Base-by-base conservation (phyloP, 2,329 filamentous ascomycete species). In the Trichoderma sp. region DNA sequence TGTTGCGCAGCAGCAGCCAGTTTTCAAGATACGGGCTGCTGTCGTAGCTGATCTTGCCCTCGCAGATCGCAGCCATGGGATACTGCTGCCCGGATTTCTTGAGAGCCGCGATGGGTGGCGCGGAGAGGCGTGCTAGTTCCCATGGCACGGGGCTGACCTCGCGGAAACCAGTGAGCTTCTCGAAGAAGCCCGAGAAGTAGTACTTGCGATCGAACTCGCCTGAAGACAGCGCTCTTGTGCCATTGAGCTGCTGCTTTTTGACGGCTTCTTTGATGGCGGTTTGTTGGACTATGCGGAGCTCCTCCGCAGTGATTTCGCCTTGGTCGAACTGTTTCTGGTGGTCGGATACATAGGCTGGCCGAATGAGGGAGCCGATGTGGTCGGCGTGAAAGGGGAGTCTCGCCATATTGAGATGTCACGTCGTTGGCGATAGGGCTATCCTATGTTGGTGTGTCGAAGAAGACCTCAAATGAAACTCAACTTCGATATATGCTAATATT, bases 331-430 rank as follows among this genome's bases (percentile, higher is more conserved):
- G 77, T 11, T 79, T 77, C 75, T 84, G 82, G 65, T 89, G 89
- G 64, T 90, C 86, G 16, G 93, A 86, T 31, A 94, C 88, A 69
- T 88, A 84, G 71, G 90, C 83, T 1, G 93, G 92, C 38, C 93
- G 91, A 75, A 94, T 89, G 38, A 94, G 86, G 16, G 92, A 94
- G 67, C 93, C 93, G 77, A 93, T 88, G 78, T 94, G 93, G 84
- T 94, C 93, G 76, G 92, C 92, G 81, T 93, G 89, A 84, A 93
- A 94, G 67, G 91, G 92, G 12, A 85, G 81, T 74, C 80, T 80
- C 41, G 80, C 66, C 81, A 83, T 83, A 74, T 35, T 56, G 24
- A 24, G 29, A 27, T 27, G 11, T 31, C 1, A 6, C 12, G 67
- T 16, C 18, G 21, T 35, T 14, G 6, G 9, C 6, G 16, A 35